These are phyloP conservation scores for Urtica urens DNA, from an alignment of 306 rosid species.

Conservation along the genomic window DNA sequence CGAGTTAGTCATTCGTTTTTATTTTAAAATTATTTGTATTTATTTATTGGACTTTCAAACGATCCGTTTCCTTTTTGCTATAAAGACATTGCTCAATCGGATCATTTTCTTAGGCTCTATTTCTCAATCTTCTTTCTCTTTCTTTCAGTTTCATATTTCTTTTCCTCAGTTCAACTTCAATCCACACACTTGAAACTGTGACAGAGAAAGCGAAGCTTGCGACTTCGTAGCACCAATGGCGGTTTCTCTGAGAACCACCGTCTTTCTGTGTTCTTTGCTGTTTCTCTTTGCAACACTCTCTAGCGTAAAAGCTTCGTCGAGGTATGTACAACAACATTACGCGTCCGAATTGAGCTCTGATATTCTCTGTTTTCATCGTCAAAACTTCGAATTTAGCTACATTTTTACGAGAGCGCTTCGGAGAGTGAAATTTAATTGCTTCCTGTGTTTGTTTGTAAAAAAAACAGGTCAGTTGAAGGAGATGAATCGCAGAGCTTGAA, in stretches of 20 bases:
- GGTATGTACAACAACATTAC: conserved; percentile 36
- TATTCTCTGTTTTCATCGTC: background rate
- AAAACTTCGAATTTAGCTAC: background rate
- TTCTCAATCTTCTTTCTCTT: too few species aligned
- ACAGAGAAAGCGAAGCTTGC: conserved; percentile 1
- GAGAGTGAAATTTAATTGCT: background rate
- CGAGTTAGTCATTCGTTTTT: background rate
- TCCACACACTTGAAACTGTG: background rate
- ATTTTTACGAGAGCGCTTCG: background rate
- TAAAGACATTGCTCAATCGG: conserved; percentile 28
- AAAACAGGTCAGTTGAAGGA: conserved; percentile 32
- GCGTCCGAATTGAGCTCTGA: too few species aligned
- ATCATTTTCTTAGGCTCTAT: conserved; percentile 25
- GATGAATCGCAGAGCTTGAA: conserved; percentile 38
- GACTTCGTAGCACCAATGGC: conserved; percentile 31
- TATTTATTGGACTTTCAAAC: background rate
- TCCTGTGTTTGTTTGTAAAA: background rate
- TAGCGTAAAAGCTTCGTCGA: conserved; percentile 27
- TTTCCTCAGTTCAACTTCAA: conserved; percentile 9
- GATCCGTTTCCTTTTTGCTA: conserved; percentile 22
- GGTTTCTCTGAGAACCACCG: conserved; percentile 19
- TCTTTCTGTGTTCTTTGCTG: conserved; percentile 20
- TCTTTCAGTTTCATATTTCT: conserved; percentile 4
- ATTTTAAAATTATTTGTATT: background rate
- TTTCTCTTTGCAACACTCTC: conserved; percentile 17